Evolutionary conservation across 495 filamentous ascomycete genomes (phyloP), one percentile per base, ranked within the genome.

Genomic region (Aspergillus haitiensis): DNA sequence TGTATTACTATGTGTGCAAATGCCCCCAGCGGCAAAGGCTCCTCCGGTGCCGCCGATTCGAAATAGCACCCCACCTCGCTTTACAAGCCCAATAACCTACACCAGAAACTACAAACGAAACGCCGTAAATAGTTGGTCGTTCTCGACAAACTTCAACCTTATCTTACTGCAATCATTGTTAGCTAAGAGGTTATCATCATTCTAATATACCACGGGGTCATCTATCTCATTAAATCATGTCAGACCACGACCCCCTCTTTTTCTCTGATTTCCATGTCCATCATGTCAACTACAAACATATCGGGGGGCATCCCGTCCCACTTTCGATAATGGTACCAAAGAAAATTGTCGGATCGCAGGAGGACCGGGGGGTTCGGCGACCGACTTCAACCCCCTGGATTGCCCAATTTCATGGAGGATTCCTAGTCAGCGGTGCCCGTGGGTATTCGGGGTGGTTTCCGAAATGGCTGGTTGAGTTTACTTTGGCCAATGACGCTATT

Each of bases 401-500:
- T 60, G 61, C 44, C 1, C 58, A 58, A 11, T 66, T 69, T 48
- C 64, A 69, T 34, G 67, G 67, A 5, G 67, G 67, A 18, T 58
- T 56, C 0, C 35, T 69, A 34, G 63, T 42, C 18, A 7, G 11
- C 63, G 64, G 39, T 60, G 5, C 36, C 16, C 18, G 64, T n/a
- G 34, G 67, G 11, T 67, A 58, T 46, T 40, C 47, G 10, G 59
- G 58, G 36, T 69, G 62, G 64, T 56, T 67, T 12, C 60, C 64
- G 2, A 11, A 32, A 50, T 69, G 67, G 67, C 32, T 69, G 1
- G 18, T 64, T 7, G 58, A 69, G 6, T 59, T 69, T 11, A 52
- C 67, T 5, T 32, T 53, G 9, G 52, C 35, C 36, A 21, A 64
- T 15, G 32, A 36, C 37, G 76, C 76, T 33, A 67, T 77, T 9